phyloP scores from a whole-genome alignment of 2,329 filamentous ascomycete species.

The Zarea fungicola region DNA sequence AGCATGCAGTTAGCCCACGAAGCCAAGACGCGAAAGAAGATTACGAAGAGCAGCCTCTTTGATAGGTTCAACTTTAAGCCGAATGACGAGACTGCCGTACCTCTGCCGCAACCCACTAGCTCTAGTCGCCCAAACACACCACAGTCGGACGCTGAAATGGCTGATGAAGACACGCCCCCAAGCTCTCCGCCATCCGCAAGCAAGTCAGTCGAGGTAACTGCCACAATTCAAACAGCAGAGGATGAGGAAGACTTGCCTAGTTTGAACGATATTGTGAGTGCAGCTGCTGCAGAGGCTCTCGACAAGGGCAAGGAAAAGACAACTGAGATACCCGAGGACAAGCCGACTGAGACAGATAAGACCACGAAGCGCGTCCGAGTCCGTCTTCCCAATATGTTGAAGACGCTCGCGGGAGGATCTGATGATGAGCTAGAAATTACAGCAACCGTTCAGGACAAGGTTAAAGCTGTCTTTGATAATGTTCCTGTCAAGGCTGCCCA shows the following conservation, averaged over 20 bases:
- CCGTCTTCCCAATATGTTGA: constrained; percentile 37
- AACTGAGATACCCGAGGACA: constrained; percentile 16
- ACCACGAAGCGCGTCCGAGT: constrained; percentile 46
- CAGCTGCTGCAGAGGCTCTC: constrained; percentile 26
- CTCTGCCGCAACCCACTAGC: constrained; percentile 37
- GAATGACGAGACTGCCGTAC: constrained; percentile 22
- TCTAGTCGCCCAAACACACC: constrained; percentile 53
- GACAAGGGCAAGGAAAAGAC: constrained; percentile 61
- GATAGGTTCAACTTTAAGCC: constrained; percentile 73
- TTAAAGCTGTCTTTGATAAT: constrained; percentile 64
- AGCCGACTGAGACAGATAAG: constrained; percentile 22
- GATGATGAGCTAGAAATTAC: constrained; percentile 63
- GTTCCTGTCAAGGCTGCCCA: constrained; percentile 58
- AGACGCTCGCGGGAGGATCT: constrained; percentile 39
- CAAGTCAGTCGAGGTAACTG: constrained; percentile 20
- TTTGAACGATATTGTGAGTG: constrained; percentile 27
- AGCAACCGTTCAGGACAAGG: constrained; percentile 42
- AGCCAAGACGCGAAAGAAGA: constrained; percentile 85
- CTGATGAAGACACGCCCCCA: constrained; percentile 58
- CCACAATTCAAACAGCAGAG: constrained; percentile 17
- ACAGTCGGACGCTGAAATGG: constrained; percentile 48
- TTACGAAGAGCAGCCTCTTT: constrained; percentile 76
- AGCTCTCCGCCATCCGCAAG: constrained; percentile 56
- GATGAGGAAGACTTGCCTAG: constrained; percentile 33
- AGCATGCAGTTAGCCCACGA: constrained; percentile 90